Conservation (phyloP, 192 early-diverging fungal genomes). For the Funneliformis mosseae region DNA sequence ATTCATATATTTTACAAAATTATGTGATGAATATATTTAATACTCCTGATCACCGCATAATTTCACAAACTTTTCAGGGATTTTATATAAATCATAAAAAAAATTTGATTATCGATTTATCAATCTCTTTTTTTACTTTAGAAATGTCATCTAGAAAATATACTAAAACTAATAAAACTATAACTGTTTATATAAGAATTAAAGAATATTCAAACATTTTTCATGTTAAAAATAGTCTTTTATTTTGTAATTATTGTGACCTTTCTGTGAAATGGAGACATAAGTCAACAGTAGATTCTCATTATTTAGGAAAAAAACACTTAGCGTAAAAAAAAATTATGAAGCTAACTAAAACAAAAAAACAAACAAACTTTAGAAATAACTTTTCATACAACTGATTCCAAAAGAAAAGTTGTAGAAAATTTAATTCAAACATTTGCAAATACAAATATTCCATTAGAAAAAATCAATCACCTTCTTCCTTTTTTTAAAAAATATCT, state of each 20-base stretch:
- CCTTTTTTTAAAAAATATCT: constrained; percentile 22
- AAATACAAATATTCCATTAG: neutral
- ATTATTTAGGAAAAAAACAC: neutral
- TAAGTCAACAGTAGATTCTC: neutral
- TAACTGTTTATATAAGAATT: too few relatives aligned
- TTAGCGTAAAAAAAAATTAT: neutral
- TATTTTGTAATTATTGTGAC: constrained; percentile 15
- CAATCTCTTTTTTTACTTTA: too few relatives aligned
- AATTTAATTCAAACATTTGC: constrained; percentile 15
- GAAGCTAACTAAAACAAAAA: neutral
- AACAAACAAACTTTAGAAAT: neutral
- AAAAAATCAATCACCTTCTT: constrained; percentile 6
- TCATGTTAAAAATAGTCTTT: neutral
- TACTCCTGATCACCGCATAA: too few relatives aligned
- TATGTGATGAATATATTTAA: too few relatives aligned
- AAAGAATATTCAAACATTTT: neutral
- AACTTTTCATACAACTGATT: neutral
- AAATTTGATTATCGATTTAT: too few relatives aligned
- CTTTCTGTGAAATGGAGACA: constrained; percentile 5
- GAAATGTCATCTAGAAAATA: too few relatives aligned
- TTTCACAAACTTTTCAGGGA: too few relatives aligned
- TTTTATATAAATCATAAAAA: too few relatives aligned
- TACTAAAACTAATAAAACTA: too few relatives aligned
- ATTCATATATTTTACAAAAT: too few relatives aligned
- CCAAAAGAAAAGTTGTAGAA: neutral